Percentiles rank a stretch among this genome's conserved stretches.
These are phyloP conservation scores for Coniochaeta sp. DNA, from an alignment of 2,329 filamentous ascomycete species.

Conservation along the genomic window DNA sequence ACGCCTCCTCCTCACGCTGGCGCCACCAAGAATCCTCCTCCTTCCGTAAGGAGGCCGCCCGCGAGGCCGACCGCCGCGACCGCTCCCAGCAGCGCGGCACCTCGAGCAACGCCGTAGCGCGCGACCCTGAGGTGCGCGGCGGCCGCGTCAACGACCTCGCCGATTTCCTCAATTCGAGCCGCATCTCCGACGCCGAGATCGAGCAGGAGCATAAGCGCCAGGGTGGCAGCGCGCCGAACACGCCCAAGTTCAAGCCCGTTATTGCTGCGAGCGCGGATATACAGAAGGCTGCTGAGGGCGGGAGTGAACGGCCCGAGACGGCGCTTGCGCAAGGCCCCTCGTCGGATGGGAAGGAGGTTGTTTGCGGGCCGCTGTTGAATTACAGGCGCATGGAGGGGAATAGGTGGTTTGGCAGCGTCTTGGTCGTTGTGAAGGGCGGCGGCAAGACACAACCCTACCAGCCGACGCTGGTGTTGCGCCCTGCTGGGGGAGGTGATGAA, in stretches of 20 bases:
- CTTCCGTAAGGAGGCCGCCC: conserved; percentile 38
- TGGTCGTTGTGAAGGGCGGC: conserved; percentile 73
- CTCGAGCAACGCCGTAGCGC: conserved; percentile 19
- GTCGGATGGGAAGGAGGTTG: conserved; percentile 49
- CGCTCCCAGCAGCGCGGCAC: neutral
- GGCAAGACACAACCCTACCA: conserved; percentile 48
- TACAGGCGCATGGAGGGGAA: conserved; percentile 65
- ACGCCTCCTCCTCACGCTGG: conserved; percentile 53
- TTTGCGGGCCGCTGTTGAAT: conserved; percentile 70
- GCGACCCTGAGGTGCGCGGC: conserved; percentile 32
- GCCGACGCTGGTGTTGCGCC: conserved; percentile 51
- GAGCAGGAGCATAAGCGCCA: conserved; percentile 4
- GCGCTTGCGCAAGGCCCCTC: conserved; percentile 5
- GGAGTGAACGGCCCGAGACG: conserved; percentile 1
- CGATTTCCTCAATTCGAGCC: conserved; percentile 47
- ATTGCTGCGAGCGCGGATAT: conserved; percentile 34
- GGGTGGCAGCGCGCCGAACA: conserved; percentile 12
- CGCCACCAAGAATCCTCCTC: conserved; percentile 56
- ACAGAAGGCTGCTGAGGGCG: conserved; percentile 17
- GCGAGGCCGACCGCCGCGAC: conserved; percentile 14
- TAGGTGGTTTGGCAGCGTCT: conserved; percentile 76
- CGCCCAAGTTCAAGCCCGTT: conserved; percentile 37
- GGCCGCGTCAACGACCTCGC: conserved; percentile 44
- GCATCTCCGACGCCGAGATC: conserved; percentile 35
- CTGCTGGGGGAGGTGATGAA: conserved; percentile 21